These are phyloP conservation scores for Physcomitrium patens DNA, from an alignment of 225 moss, liverwort and hornwort genomes.

Conservation along the genomic window DNA sequence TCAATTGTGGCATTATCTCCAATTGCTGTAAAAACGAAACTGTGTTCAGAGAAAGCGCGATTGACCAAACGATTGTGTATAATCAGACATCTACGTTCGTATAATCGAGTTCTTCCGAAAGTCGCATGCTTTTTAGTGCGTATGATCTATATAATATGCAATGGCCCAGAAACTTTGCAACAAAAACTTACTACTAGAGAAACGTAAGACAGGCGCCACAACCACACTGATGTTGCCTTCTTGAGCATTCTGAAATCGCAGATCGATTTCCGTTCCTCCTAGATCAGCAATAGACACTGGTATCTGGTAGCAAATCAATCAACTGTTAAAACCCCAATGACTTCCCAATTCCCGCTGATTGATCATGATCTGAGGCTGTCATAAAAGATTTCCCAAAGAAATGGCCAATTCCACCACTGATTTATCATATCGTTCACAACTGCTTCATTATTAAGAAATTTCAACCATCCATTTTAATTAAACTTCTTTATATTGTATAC, in stretches of 20 bases:
- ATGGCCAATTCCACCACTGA: neutral
- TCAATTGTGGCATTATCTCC: constrained; percentile 96
- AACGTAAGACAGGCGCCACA: constrained; percentile 93
- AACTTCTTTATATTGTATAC: neutral
- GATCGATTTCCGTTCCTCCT: constrained; percentile 95
- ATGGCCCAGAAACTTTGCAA: constrained; percentile 21
- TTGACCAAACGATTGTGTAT: constrained; percentile 6
- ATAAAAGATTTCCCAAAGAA: neutral
- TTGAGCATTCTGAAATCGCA: constrained; percentile 74
- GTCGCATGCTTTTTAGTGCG: neutral
- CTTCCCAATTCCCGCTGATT: constrained; percentile 8
- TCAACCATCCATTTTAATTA: neutral
- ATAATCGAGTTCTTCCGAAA: neutral
- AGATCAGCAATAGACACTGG: constrained; percentile 99
- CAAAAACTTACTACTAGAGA: constrained; percentile 61
- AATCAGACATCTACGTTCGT: neutral
- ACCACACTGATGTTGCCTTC: constrained; percentile 97
- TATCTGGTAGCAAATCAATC: constrained; percentile 56
- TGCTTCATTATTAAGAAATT: neutral
- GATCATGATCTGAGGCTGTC: neutral
- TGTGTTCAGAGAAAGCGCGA: constrained; percentile 15
- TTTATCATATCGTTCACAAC: too few species aligned
- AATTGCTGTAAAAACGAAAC: constrained; percentile 48
- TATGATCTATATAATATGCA: neutral
- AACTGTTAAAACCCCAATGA: constrained; percentile 25